Evolutionary conservation across 371 early-diverging fungal species (phyloP), one percentile per base, ranked within the genome.

Genomic region (Mucor plumbeus): DNA sequence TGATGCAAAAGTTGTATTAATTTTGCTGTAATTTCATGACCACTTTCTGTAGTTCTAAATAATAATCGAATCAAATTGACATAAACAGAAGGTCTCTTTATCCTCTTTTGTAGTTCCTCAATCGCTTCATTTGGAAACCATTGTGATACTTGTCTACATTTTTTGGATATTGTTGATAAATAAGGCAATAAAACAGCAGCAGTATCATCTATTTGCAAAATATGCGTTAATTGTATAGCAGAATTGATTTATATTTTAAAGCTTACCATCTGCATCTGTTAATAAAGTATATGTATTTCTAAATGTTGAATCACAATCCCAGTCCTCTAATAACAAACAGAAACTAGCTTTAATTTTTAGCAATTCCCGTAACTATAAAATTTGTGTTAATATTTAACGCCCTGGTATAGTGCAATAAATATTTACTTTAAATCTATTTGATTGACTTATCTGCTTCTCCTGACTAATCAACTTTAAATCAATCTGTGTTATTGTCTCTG

Each of bases 31-130:
- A 69, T 31, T 40, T 50, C 40, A 41, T 58, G 31, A 19, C 19
- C 26, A 31, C 43, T 40, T 38, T 50, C 17, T 0, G 73, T 61
- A 10, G 71, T 73, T 39, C 75, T 69, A 3, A 81, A 53, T 26
- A 81, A 48, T 6, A 78, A 50, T 39, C 70, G 65, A 4, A 73
- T 63, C 11, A 74, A 61, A 59, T 74, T 78, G 17, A 80, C 71
- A 75, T 80, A 48, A 6, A 47, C 31, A 38, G 43, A 33, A 0
- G 76, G 67, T 36, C 50, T 36, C 1, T 63, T 64, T 9, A 55
- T 43, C 34, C 72, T 63, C 31, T 62, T 61, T 41, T 67, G 41
- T 43, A 77, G 39, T 21, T 62, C 66, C 21, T 64, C 36, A 3
- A 68, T 17, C 19, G 67, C 72, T 38, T 61, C 59, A 34, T 67